Base-by-base conservation (phyloP, 108 stramenopile genomes). In the Conticribra guillardii region DNA sequence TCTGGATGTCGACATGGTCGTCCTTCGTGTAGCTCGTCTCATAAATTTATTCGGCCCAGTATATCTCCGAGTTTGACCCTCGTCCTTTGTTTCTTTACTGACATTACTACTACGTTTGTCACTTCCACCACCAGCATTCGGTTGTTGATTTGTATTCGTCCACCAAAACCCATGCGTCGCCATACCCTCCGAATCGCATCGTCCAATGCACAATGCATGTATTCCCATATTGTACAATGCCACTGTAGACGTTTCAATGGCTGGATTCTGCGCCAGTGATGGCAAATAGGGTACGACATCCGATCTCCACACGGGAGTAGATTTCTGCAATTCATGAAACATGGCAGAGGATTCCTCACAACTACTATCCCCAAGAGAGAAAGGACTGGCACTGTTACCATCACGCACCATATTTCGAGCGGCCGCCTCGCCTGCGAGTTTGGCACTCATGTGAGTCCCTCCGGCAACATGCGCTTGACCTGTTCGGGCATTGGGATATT, bases 111-210 rank as follows among this genome's bases (percentile, higher is more conserved):
- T 37, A 55, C 17, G 54, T 32, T 61, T 69, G 22, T 32, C 44
- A 59, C 26, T 71, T 23, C 31, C 50, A 8, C 27, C 53, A 21
- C 56, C 63, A 14, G 37, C 47, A 32, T 41, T 67, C 26, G 81
- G 82, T 62, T 83, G 82, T 26, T 56, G 85, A 80, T 50, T 83
- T 51, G 72, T 73, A 59, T 93, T 95, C 11, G 93, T 95, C 93
- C 93, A 95, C 89, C 88, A 95, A 64, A 89, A 90, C 19, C 81
- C 91, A 46, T 89, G 86, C 0, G 93, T 95, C 4, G 84, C 72
- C 66, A 84, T 79, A 55, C 80, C 60, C 41, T 89, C 85, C n/a
- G 89, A 84, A 65, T 95, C 91, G 46, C 93, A 95, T 58, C 70
- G 71, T 14, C 93, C 93, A 1, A 95, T 80, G 59, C 86, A 88